A percentile compares a stretch with the other conserved stretches of the same genome.
Evolutionary conservation across 2,329 filamentous ascomycete genomes (phyloP).

Genomic region (Atkinsonella hypoxylon): DNA sequence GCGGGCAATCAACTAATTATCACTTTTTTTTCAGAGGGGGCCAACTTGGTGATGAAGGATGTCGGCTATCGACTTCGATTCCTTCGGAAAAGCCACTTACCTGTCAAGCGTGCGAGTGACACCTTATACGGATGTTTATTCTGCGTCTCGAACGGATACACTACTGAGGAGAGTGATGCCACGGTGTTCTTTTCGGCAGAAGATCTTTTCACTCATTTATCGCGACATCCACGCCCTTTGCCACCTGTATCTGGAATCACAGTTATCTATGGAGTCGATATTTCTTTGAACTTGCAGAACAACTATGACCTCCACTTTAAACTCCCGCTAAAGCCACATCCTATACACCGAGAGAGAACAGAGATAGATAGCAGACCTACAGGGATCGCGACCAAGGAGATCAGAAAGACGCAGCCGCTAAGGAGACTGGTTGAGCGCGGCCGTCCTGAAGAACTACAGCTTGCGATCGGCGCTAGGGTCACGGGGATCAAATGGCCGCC

Average conservation of each 20-base stretch:
- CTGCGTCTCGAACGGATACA: slow-evolving; percentile 36
- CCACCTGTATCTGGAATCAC: slow-evolving; percentile 35
- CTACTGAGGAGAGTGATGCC: slow-evolving; percentile 40
- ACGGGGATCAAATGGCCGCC: slow-evolving; percentile 39
- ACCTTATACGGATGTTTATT: slow-evolving; percentile 43
- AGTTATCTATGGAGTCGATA: slow-evolving; percentile 31
- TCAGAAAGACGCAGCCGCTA: slow-evolving; percentile 34
- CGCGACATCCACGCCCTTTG: slow-evolving; percentile 40
- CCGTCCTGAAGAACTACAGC: slow-evolving; percentile 27
- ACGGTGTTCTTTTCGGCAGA: slow-evolving; percentile 44
- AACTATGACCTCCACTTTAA: slow-evolving; percentile 42
- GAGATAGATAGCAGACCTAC: slow-evolving; percentile 32
- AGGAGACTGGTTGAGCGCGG: slow-evolving; percentile 30
- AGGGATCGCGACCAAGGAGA: slow-evolving; percentile 33
- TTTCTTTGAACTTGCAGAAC: slow-evolving; percentile 29
- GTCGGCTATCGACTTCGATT: slow-evolving; percentile 41
- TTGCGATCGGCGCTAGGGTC: slow-evolving; percentile 35
- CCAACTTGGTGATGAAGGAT: slow-evolving; percentile 32
- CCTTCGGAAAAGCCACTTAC: slow-evolving; percentile 42
- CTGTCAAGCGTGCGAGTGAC: slow-evolving; percentile 38
- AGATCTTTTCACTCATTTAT: slow-evolving; percentile 39
- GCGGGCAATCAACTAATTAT: not conserved
- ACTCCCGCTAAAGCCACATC: slow-evolving; percentile 26
- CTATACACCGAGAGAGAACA: slow-evolving; percentile 25
- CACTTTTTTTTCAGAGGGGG: slow-evolving; percentile 13